Percentiles rank a stretch among this genome's conserved stretches.
phyloP scores from a whole-genome alignment of 345 rosid genomes.

The Reutealis trisperma region DNA sequence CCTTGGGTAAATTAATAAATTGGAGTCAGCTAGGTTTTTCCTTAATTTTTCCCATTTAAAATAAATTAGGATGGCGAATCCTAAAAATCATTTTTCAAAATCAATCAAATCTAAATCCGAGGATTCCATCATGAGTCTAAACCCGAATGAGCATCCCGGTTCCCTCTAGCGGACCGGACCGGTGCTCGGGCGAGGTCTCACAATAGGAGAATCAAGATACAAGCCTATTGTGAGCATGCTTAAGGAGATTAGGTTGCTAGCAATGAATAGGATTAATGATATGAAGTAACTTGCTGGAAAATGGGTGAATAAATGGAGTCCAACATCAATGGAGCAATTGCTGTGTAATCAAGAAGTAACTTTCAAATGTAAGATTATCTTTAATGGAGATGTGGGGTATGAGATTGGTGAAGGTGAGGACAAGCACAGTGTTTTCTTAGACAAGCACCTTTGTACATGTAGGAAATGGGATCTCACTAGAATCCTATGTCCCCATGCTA shows the following conservation, averaged over 20 bases:
- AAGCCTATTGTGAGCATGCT: background rate
- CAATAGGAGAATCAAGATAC: background rate
- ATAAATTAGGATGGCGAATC: no score
- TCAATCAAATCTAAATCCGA: no score
- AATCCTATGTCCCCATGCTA: background rate
- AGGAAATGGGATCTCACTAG: background rate
- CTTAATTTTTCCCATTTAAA: no score
- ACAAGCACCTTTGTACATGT: background rate
- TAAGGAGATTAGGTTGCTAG: background rate
- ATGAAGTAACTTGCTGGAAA: background rate
- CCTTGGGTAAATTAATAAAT: no score
- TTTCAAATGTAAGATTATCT: background rate
- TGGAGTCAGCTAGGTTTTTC: no score
- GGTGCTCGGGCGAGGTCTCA: no score
- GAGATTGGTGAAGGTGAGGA: background rate
- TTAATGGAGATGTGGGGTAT: background rate
- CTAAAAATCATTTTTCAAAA: no score
- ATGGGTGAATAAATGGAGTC: background rate
- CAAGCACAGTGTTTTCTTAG: background rate
- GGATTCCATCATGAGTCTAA: no score
- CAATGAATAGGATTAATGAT: background rate
- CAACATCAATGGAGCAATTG: background rate
- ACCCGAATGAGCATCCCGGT: no score
- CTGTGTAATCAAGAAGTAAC: background rate
- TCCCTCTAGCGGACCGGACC: no score